Conservation (phyloP, 148 eudicot genomes). For the Persicaria tinctoria region DNA sequence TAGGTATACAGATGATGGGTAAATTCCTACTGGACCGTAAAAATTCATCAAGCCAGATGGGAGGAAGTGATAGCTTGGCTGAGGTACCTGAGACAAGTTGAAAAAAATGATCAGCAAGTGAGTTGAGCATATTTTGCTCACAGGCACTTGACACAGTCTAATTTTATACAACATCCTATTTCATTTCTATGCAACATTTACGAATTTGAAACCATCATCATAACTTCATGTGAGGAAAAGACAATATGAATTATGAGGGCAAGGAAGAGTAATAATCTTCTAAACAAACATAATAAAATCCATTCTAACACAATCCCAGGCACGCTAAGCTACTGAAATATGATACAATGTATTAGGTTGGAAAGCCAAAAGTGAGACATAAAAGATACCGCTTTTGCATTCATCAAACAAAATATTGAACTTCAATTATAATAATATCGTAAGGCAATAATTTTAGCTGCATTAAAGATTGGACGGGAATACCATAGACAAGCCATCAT, state of each 20-base stretch:
- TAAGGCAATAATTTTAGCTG: neutral
- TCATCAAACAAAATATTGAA: neutral
- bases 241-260: neutral
- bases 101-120: constrained; percentile 24
- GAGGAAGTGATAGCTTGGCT: constrained; percentile 48
- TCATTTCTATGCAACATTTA: neutral
- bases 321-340: neutral
- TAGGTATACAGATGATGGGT: constrained; percentile 34
- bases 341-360: too few species aligned
- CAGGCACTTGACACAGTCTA: neutral
- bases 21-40: constrained; percentile 32
- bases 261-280: neutral
- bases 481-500: neutral
- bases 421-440: neutral
- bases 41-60: constrained; percentile 34
- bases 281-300: neutral
- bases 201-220: neutral
- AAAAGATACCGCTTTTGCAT: neutral
- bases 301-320: neutral
- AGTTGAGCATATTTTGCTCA: constrained; percentile 30
- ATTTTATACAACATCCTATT: neutral
- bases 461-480: neutral
- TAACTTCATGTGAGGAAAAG: neutral
- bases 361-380: too few species aligned
- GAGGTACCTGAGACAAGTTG: constrained; percentile 23